Conservation (phyloP, 768 basidiomycete species). For the Tulasnella sp. region DNA sequence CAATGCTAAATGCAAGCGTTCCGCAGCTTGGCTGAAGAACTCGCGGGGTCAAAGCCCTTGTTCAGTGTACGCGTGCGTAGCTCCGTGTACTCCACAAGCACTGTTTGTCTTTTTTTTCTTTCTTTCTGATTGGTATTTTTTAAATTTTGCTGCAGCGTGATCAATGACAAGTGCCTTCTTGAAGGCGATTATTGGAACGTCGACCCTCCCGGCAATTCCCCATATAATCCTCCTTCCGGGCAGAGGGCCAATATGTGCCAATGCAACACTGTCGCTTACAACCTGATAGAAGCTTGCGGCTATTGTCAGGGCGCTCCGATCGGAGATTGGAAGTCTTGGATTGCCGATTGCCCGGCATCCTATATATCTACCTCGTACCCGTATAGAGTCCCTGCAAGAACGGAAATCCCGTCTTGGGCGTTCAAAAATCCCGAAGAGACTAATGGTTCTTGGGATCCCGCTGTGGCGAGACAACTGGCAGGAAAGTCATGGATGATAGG, state of each 20-base stretch:
- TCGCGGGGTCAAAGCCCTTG: not conserved
- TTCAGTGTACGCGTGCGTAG: not conserved
- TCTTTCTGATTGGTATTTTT: no score
- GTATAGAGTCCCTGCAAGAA: not conserved
- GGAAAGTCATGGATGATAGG: no score
- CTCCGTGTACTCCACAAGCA: no score
- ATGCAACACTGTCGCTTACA: constrained; percentile 31
- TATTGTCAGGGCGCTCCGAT: constrained; percentile 22
- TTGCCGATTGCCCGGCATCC: not conserved
- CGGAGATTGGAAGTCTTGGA: constrained; percentile 17
- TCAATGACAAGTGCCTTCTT: not conserved
- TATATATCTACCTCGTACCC: not conserved
- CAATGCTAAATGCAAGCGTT: not conserved
- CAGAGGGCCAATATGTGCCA: constrained; percentile 5
- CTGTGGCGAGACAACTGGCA: not conserved
- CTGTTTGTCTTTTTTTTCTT: no score
- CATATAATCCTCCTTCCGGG: not conserved
- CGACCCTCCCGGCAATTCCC: not conserved
- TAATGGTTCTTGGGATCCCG: constrained; percentile 17
- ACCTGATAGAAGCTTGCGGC: constrained; percentile 23
- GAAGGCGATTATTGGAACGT: not conserved
- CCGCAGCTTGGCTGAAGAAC: not conserved
- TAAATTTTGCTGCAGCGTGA: not conserved
- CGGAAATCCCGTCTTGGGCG: constrained; percentile 28
- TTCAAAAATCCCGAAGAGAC: not conserved